Evolutionary conservation across 164 flowering plant species (phyloP).

Genomic region (Magnolia kwangsiensis): DNA sequence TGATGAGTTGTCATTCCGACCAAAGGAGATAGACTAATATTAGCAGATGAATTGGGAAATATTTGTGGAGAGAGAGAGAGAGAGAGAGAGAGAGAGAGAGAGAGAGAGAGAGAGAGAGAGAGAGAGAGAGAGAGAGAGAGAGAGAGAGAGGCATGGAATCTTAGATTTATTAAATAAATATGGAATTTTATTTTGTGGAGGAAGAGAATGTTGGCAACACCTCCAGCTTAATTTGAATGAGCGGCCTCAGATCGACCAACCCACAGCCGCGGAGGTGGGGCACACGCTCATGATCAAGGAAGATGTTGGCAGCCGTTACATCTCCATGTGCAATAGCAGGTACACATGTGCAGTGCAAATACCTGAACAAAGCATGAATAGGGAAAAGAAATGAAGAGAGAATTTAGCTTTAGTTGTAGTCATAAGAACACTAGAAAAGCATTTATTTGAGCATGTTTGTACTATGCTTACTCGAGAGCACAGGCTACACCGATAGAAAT

Average conservation of each 20-base stretch:
- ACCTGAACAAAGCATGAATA: slow-evolving; percentile 34
- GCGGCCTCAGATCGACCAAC: slow-evolving; percentile 48
- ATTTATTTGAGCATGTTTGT: neutral
- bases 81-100: too few species aligned
- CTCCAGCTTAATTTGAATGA: slow-evolving; percentile 46
- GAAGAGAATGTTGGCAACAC: neutral
- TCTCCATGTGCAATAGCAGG: slow-evolving; percentile 71
- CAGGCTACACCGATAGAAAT: slow-evolving; percentile 86
- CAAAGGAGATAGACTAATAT: too few species aligned
- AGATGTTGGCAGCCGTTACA: slow-evolving; percentile 71
- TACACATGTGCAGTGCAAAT: slow-evolving; percentile 71
- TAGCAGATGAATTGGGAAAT: neutral
- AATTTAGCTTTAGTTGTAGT: neutral
- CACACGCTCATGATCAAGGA: slow-evolving; percentile 59
- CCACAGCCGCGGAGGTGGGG: slow-evolving; percentile 70
- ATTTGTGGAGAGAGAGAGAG: too few species aligned
- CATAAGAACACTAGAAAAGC: neutral
- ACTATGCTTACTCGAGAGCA: slow-evolving; percentile 73
- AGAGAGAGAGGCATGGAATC: neutral
- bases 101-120: too few species aligned
- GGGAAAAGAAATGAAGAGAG: neutral
- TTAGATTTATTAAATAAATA: neutral
- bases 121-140: too few species aligned
- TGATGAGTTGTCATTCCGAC: too few species aligned
- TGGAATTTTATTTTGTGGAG: neutral